Evolutionary conservation across 2,329 filamentous ascomycete species (phyloP).

Genomic region (Xylaria sp.): DNA sequence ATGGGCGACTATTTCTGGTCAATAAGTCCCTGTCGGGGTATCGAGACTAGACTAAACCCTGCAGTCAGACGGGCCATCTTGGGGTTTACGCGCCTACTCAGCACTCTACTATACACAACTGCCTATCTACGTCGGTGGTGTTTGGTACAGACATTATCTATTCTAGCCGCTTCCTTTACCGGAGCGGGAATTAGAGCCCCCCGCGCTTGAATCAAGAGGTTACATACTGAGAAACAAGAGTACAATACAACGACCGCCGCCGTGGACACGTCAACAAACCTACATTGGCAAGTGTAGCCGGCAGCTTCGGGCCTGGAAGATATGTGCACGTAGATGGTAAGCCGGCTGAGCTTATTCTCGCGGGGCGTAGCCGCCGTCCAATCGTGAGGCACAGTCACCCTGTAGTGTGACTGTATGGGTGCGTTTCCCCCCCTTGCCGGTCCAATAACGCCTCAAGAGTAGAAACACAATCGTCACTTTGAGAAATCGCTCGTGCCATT

Average conservation of each 20-base stretch:
- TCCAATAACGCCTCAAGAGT: neutral
- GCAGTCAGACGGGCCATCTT: conserved; percentile 1
- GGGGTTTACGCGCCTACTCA: neutral
- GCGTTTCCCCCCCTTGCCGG: neutral
- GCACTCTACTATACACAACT: neutral
- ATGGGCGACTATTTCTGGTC: neutral
- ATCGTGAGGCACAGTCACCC: conserved; percentile 5
- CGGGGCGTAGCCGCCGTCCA: neutral
- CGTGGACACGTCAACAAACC: neutral
- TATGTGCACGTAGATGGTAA: neutral
- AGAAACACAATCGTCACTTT: neutral
- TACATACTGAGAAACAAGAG: neutral
- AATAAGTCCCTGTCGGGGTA: neutral
- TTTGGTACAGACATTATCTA: too few relatives aligned
- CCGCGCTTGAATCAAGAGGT: neutral
- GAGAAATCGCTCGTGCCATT: neutral
- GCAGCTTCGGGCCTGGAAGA: neutral
- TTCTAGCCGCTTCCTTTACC: neutral
- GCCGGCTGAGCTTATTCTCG: neutral
- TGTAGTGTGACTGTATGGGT: neutral
- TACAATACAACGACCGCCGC: neutral
- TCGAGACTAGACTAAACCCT: neutral
- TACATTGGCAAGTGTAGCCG: conserved; percentile 1
- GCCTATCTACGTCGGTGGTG: neutral
- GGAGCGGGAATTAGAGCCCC: neutral